Evolutionary conservation across 306 rosid genomes (phyloP).

Genomic region (Quercus robur): DNA sequence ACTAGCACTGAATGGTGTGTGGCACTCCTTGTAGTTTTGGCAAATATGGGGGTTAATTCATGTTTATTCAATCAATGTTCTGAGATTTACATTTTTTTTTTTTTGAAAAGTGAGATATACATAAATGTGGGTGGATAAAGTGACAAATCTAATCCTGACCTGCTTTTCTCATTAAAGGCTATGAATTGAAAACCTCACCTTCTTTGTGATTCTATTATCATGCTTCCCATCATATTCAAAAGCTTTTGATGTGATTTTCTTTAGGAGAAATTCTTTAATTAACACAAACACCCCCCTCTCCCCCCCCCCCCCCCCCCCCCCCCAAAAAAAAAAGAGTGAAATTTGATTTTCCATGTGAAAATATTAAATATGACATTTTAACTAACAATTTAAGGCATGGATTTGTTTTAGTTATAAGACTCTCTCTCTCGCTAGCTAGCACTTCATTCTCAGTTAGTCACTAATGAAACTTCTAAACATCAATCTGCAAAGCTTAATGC

Average conservation of each 20-base stretch:
- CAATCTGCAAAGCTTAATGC: neutral
- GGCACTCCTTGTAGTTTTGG: neutral
- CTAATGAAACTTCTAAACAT: neutral
- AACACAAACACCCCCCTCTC: no score
- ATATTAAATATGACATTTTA: neutral
- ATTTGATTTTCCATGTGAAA: neutral
- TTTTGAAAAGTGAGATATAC: neutral
- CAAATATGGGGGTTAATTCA: neutral
- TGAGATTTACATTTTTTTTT: neutral
- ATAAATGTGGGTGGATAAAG: neutral
- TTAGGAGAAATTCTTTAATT: neutral
- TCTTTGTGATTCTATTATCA: neutral
- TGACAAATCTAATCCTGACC: neutral
- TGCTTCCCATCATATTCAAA: neutral
- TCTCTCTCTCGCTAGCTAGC: neutral
- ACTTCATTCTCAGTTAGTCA: neutral
- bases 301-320: no score
- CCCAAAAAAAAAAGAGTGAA: neutral
- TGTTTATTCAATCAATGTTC: constrained; percentile 2
- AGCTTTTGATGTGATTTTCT: neutral
- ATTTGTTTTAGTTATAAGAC: neutral
- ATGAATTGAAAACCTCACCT: neutral
- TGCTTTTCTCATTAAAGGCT: neutral
- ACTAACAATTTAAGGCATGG: neutral
- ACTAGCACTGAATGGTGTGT: no score